phyloP scores from a whole-genome alignment of 176 grass and related monocot genomes.

The Pharus latifolius region DNA sequence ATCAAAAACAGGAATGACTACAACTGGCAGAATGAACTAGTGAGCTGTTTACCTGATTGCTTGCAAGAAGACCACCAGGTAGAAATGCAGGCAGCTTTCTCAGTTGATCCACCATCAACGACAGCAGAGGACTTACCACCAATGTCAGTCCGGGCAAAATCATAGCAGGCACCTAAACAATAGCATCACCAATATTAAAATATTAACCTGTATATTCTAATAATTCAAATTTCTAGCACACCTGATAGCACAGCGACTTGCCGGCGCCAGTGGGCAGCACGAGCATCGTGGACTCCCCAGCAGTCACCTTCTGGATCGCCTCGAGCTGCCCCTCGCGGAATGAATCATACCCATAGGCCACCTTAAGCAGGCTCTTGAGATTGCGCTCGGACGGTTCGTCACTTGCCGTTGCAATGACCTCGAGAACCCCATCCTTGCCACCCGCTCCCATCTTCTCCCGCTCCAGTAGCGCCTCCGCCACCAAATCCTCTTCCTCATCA shows the following conservation, averaged over 20 bases:
- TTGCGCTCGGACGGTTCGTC: conserved; percentile 56
- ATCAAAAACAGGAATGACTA: conserved; percentile 2
- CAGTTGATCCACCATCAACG: conserved; percentile 94
- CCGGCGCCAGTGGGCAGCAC: conserved; percentile 82
- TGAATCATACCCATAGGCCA: conserved; percentile 56
- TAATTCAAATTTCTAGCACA: conserved; percentile 9
- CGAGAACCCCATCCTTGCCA: conserved; percentile 17
- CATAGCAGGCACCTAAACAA: conserved; percentile 71
- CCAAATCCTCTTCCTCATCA: conserved; percentile 36
- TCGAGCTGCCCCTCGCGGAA: conserved; percentile 75
- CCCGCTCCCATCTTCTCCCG: conserved; percentile 26
- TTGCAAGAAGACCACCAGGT: conserved; percentile 74
- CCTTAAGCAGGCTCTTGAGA: conserved; percentile 55
- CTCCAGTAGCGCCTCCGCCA: conserved; percentile 24
- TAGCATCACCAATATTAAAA: neutral
- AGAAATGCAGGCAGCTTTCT: conserved; percentile 84
- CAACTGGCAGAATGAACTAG: neutral
- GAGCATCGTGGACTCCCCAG: conserved; percentile 75
- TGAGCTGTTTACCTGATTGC: conserved; percentile 58
- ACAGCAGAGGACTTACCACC: conserved; percentile 89
- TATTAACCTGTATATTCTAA: neutral
- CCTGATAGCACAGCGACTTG: conserved; percentile 98
- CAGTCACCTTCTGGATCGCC: conserved; percentile 60
- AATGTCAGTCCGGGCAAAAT: conserved; percentile 78
- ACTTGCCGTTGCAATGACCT: conserved; percentile 31